Conservation (phyloP, 2,329 filamentous ascomycete genomes). For the Neophaeococcomyces mojaviensis region DNA sequence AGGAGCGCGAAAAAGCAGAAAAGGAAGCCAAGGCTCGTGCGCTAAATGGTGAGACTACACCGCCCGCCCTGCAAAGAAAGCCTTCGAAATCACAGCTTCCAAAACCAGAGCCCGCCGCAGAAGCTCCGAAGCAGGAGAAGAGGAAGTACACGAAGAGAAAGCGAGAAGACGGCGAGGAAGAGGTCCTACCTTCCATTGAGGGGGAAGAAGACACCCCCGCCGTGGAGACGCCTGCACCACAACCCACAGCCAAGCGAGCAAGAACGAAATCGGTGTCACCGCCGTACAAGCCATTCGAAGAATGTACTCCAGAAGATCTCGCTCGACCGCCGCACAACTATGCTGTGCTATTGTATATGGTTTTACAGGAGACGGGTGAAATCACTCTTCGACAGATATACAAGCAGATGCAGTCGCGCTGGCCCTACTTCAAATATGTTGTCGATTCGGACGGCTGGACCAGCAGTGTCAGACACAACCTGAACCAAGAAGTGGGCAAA, state of each 20-base stretch:
- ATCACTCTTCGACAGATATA: constrained; percentile 62
- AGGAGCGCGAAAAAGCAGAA: constrained; percentile 46
- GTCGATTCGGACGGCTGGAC: constrained; percentile 60
- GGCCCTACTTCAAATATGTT: constrained; percentile 55
- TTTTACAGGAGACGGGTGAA: constrained; percentile 44
- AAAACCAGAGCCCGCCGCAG: constrained; percentile 10
- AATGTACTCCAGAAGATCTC: constrained; percentile 56
- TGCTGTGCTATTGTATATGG: constrained; percentile 56
- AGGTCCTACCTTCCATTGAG: constrained; percentile 37
- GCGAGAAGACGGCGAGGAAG: constrained; percentile 36
- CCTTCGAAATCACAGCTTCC: constrained; percentile 16
- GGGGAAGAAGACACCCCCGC: constrained; percentile 13
- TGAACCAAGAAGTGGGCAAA: constrained; percentile 47
- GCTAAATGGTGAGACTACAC: constrained; percentile 40
- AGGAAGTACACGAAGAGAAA: constrained; percentile 43
- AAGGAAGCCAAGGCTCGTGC: constrained; percentile 40
- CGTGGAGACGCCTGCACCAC: constrained; percentile 8
- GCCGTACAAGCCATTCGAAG: constrained; percentile 50
- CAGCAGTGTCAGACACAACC: constrained; percentile 59
- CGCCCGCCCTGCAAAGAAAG: constrained; percentile 27
- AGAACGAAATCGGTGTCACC: constrained; percentile 52
- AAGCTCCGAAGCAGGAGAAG: constrained; percentile 35
- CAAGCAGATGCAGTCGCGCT: constrained; percentile 55
- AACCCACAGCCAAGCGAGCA: constrained; percentile 29
- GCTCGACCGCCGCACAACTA: constrained; percentile 57